Percentiles rank a stretch among this genome's conserved stretches.
Evolutionary conservation across 805 yeast genomes (phyloP).

Genomic region (Zygosaccharomyces lentus): DNA sequence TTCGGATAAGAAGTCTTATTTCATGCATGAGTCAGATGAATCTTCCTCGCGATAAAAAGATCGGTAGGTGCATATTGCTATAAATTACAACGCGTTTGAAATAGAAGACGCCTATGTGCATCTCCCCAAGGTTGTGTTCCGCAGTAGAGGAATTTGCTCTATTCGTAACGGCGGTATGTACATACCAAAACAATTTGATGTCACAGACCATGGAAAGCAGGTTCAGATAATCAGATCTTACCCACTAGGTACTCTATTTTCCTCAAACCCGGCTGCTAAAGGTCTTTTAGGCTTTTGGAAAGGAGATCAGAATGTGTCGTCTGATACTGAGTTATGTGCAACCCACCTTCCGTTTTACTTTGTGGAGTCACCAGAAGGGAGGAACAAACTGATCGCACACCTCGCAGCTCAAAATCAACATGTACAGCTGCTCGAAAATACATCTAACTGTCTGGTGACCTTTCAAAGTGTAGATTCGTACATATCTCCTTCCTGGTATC

Average conservation of each 20-base stretch:
- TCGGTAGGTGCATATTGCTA: too few species aligned
- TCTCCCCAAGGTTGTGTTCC: too few species aligned
- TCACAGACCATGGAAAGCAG: conserved; percentile 37
- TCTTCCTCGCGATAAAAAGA: too few species aligned
- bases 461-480: conserved; percentile 52
- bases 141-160: too few species aligned
- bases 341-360: conserved; percentile 55
- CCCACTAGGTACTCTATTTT: conserved; percentile 52
- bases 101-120: too few species aligned
- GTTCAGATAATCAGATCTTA: conserved; percentile 41
- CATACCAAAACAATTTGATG: conserved; percentile 27
- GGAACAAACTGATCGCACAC: conserved; percentile 48
- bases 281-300: conserved; percentile 12
- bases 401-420: conserved; percentile 42
- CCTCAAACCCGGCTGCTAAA: conserved; percentile 21
- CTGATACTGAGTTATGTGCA: conserved; percentile 43
- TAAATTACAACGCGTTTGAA: too few species aligned
- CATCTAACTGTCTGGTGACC: conserved; percentile 44
- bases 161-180: too few species aligned
- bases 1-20: too few species aligned
- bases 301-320: conserved; percentile 15
- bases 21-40: too few species aligned
- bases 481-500: conserved; percentile 57
- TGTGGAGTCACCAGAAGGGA: conserved; percentile 34
- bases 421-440: conserved; percentile 37